Conservation (phyloP, 257 asterid species). For the Mentha longifolia region DNA sequence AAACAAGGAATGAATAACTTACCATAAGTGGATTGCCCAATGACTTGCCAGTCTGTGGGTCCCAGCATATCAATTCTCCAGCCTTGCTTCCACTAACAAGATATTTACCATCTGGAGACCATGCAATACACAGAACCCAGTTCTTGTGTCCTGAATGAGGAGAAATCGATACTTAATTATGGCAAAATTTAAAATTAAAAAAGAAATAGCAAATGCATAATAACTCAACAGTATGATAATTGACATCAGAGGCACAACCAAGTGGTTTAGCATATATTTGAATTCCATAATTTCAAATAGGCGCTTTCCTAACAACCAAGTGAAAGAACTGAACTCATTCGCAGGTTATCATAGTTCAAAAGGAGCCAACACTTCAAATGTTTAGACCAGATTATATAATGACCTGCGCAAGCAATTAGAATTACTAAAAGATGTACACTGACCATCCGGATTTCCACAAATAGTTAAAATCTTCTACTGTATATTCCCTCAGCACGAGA, state of each 20-base stretch:
- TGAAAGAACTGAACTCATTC: not conserved
- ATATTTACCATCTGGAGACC: slow-evolving; percentile 92
- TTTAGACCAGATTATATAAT: not conserved
- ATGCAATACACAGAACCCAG: slow-evolving; percentile 95
- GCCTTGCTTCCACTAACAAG: slow-evolving; percentile 96
- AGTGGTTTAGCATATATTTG: not conserved
- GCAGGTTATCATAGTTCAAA: slow-evolving; percentile 18
- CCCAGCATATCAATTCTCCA: slow-evolving; percentile 92
- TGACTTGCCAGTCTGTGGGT: slow-evolving; percentile 74
- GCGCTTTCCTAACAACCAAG: not conserved
- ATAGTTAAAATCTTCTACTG: not conserved
- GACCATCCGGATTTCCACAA: not conserved
- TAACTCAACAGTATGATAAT: not conserved
- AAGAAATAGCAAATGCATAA: not conserved
- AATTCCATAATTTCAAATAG: slow-evolving; percentile 7
- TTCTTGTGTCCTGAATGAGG: slow-evolving; percentile 71
- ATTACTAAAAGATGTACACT: not conserved
- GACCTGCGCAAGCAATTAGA: not conserved
- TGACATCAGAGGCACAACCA: slow-evolving; percentile 8
- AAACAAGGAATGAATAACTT: slow-evolving; percentile 37
- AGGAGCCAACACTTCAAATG: not conserved
- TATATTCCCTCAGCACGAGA: too few species aligned
- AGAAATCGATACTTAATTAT: not conserved
- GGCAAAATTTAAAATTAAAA: not conserved
- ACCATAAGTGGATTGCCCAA: slow-evolving; percentile 81